Evolutionary conservation across 345 rosid genomes (phyloP), one percentile per base, ranked within the genome.

Genomic region (Salix viminalis): DNA sequence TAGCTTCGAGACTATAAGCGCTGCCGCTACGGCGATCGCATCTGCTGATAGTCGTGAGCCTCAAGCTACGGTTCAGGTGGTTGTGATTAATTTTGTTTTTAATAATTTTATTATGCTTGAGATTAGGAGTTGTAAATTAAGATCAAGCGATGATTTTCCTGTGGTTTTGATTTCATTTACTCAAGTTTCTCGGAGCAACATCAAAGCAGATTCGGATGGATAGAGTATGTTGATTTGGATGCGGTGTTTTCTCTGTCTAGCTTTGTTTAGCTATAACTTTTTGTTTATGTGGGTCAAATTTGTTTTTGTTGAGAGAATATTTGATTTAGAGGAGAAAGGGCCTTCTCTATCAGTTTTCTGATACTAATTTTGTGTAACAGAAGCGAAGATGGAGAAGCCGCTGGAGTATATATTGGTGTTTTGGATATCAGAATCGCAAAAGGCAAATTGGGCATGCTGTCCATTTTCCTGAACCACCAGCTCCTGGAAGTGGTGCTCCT

Each of bases 11-110:
- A 93, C 96, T 42, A 83, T 96, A 60, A 87, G 81, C 92, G 97
- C 98, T 28, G 98, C 98, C 75, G 98, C 97, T 80, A 81, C 91
- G 19, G 97, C 93, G 84, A 86, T 96, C 81, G 92, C 92, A n/a
- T 88, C 91, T 18, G 89, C 89, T 61, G 93, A 89, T 85, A 88
- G 80, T 82, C 97, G 94, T 84, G 75, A 77, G 82, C 86, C 83
- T 65, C 97, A 83, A 58, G 80, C 89, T 74, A 70, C 93, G 67
- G 79, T 78, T 83, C 93, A 83, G 91, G 93, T 88, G 21, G 70
- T 65, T 21, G 46, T 42, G 4, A 11, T 70, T 65, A 67, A 52
- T 28, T 30, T 54, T 34, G 14, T 30, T 42, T 71, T 21, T 30
- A 62, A 41, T 4, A 11, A 41, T 41, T 2, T 28, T 64, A 32